Conservation (phyloP, 1,139 yeast species). For the Diutina catenulata region DNA sequence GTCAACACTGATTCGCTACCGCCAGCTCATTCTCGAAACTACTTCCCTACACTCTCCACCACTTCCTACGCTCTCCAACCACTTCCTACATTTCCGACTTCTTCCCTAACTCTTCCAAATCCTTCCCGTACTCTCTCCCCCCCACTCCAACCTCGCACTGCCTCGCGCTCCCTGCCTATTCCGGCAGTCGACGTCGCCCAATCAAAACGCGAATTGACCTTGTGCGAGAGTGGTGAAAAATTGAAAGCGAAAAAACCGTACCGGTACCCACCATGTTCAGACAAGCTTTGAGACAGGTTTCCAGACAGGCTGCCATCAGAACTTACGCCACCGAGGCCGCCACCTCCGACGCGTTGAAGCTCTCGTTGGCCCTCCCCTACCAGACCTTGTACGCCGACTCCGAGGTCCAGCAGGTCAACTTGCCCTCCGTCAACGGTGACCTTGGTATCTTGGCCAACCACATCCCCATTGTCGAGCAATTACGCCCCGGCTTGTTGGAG, state of each 20-base stretch:
- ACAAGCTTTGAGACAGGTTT: slow-evolving; percentile 54
- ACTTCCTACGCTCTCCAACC: too few species aligned
- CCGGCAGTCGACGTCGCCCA: slow-evolving; percentile 3
- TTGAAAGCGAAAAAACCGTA: background rate
- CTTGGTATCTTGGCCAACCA: slow-evolving; percentile 97
- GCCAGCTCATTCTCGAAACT: too few species aligned
- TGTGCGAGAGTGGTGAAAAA: background rate
- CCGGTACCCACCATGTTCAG: slow-evolving; percentile 44
- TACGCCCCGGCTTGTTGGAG: slow-evolving; percentile 93
- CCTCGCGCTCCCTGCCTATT: background rate
- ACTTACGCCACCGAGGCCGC: slow-evolving; percentile 77
- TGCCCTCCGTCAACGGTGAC: slow-evolving; percentile 94
- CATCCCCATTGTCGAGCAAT: slow-evolving; percentile 96
- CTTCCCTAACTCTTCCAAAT: too few species aligned
- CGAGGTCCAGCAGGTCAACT: slow-evolving; percentile 77
- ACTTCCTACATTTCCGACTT: too few species aligned
- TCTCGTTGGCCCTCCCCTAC: slow-evolving; percentile 87
- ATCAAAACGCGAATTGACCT: background rate
- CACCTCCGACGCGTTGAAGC: slow-evolving; percentile 64
- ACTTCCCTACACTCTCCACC: too few species aligned
- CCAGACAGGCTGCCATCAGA: slow-evolving; percentile 47
- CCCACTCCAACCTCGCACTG: background rate
- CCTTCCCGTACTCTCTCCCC: too few species aligned
- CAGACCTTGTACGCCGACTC: slow-evolving; percentile 45
- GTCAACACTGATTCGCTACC: too few species aligned